Evolutionary conservation across 2,329 filamentous ascomycete genomes (phyloP), one percentile per base, ranked within the genome.

Genomic region (Aciculosporium take): DNA sequence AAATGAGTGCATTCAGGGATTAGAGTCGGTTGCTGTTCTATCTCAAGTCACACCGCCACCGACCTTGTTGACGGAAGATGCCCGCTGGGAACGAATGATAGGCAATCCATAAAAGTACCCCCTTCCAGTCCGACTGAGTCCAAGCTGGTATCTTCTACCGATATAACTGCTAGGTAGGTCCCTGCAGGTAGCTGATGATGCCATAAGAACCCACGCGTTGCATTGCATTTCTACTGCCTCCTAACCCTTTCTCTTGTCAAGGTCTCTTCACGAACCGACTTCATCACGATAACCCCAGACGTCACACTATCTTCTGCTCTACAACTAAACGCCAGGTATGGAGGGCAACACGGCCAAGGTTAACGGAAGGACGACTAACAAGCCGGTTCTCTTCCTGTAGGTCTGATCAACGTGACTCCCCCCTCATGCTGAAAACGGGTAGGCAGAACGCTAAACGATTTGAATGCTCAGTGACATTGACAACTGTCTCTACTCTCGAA

Each of bases 401-500:
- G 41, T 18, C n/a, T 37, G 23, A 3, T 4, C 12, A 10, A 4
- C 13, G 12, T 27, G 15, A 27, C 24, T n/a, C 10, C 17, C 5
- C 15, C 15, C 13, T 7, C 7, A 8, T 29, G n/a, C 17, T 17
- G 27, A 6, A n/a, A 32, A 10, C 2, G 21, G 12, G 15, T 7
- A n/a, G n/a, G 20, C 3, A 20, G 5, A 12, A 13, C 17, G 20
- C n/a, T 18, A 27, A 28, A 28, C 12, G 18, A 42, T 25, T 20
- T 6, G 36, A 12, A 37, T 13, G 7, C 15, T 76, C 61, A 96
- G 95, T 57, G 91, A 98, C 58, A 96, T 98, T 56, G 91, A 98
- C 69, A 98, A 98, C 57, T 98, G 93, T 63, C 75, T 96, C 42
- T 96, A 95, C 56, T 79, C 88, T 0, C 87, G 81, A 63, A 88